Base-by-base conservation (phyloP, 139 green algal species). In the Picochlorum costavermella region DNA sequence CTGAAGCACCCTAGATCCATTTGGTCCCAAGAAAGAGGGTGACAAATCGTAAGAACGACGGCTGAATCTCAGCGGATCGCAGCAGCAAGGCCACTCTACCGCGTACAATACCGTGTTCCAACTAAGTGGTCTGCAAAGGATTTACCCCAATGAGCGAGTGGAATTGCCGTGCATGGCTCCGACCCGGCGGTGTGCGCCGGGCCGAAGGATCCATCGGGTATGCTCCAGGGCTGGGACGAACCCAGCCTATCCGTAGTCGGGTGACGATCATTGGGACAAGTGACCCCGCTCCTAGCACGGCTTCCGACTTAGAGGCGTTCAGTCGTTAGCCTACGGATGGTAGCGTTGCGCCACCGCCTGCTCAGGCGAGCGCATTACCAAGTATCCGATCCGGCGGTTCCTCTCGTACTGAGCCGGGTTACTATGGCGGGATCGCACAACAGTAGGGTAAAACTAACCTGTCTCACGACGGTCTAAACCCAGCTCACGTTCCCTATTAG, bases 331-430 rank as follows among this genome's bases (percentile, higher is more conserved):
- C 76, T 75, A 84, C 82, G 73, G 72, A 85, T 85, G 81, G 83
- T 90, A 92, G 85, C 83, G 82, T 92, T 83, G 83, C 85, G 77
- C 79, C 83, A 85, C 71, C 72, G 80, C 78, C 83, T 85, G 83
- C 83, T 86, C 83, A 85, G 80, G 78, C 80, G 70, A 86, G 74
- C 79, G 82, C 79, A 76, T 83, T 83, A 85, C 82, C 82, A 88
- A 85, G 75, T 86, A 81, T 86, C 80, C 71, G 84, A 90, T 85
- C 77, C 80, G 83, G 85, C 81, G 83, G 86, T 94, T 91, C 84
- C 86, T 91, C 84, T 90, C 83, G 84, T 91, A 91, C 85, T 94
- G 83, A 90, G 81, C 83, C 84, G 77, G 69, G 85, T 89, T 90
- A 89, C 82, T 90, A 86, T 90, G 79, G 80, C 78, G 79, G 73